Conservation (phyloP, 192 early-diverging fungal genomes). For the Coemansia sp. region DNA sequence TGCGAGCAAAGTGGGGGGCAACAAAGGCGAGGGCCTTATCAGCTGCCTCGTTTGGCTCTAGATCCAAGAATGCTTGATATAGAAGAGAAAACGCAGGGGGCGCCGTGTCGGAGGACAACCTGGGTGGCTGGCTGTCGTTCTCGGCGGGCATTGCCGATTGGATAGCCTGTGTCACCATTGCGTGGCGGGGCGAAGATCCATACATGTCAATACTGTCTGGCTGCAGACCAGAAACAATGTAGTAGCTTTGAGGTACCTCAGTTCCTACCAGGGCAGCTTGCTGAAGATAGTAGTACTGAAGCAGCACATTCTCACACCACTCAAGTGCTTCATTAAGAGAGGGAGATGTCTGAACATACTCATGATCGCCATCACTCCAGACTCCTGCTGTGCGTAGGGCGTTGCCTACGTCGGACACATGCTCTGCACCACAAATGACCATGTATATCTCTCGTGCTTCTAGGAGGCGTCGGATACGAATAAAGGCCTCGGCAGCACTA, state of each 20-base stretch:
- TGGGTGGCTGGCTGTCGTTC: slow-evolving; percentile 7
- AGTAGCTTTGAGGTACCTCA: slow-evolving; percentile 31
- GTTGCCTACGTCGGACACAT: slow-evolving; percentile 64
- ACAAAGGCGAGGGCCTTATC: slow-evolving; percentile 62
- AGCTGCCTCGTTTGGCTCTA: slow-evolving; percentile 47
- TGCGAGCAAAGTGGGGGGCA: slow-evolving; percentile 66
- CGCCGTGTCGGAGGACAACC: slow-evolving; percentile 5
- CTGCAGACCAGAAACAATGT: slow-evolving; percentile 35
- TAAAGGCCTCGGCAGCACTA: slow-evolving; percentile 86
- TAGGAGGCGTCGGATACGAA: slow-evolving; percentile 76
- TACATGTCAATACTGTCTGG: slow-evolving; percentile 27
- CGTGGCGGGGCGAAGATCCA: slow-evolving; percentile 42
- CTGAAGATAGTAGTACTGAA: slow-evolving; percentile 72
- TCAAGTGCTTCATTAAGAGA: slow-evolving; percentile 87
- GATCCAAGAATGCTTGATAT: slow-evolving; percentile 65
- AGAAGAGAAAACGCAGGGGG: slow-evolving; percentile 58
- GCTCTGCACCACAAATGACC: slow-evolving; percentile 74
- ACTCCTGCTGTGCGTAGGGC: slow-evolving; percentile 66
- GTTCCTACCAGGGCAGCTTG: slow-evolving; percentile 39
- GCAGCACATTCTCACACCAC: slow-evolving; percentile 89
- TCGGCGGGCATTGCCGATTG: slow-evolving; percentile 38
- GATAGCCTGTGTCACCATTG: slow-evolving; percentile 43
- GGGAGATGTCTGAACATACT: slow-evolving; percentile 72
- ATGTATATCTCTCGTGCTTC: slow-evolving; percentile 70
- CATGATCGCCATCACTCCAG: slow-evolving; percentile 58